A percentile compares a stretch with the other conserved stretches of the same genome.
Conservation (phyloP, 495 filamentous ascomycete genomes). For the Penicillium salamii region DNA sequence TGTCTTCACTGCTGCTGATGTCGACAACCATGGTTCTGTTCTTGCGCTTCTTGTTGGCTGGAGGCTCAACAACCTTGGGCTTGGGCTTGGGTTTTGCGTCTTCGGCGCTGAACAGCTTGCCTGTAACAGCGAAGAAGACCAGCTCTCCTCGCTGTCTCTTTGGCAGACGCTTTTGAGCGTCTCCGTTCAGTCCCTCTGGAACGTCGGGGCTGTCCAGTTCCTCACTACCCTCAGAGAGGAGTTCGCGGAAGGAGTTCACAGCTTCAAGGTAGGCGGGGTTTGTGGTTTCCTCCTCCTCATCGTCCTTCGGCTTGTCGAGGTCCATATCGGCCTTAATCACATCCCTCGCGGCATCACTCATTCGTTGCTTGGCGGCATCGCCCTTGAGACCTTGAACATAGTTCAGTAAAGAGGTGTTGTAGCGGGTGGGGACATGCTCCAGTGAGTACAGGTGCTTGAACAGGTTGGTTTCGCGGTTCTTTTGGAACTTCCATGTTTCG, state of each 20-base stretch:
- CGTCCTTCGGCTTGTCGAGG: slow-evolving; percentile 12
- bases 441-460: slow-evolving; percentile 77
- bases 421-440: slow-evolving; percentile 59
- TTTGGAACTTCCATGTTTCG: slow-evolving; percentile 86
- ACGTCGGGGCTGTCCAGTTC: slow-evolving; percentile 30
- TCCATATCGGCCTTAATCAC: slow-evolving; percentile 47
- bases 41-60: slow-evolving; percentile 55
- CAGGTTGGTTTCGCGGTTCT: slow-evolving; percentile 76
- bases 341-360: slow-evolving; percentile 60
- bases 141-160: slow-evolving; percentile 48
- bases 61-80: slow-evolving; percentile 30
- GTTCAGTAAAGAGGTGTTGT: slow-evolving; percentile 60
- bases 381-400: slow-evolving; percentile 75
- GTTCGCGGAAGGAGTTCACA: slow-evolving; percentile 42
- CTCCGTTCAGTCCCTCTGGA: slow-evolving; percentile 39
- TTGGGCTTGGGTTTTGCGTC: slow-evolving; percentile 28
- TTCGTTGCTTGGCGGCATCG: slow-evolving; percentile 53
- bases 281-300: slow-evolving; percentile 34
- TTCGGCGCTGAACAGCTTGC: slow-evolving; percentile 29
- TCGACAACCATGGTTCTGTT: slow-evolving; percentile 49
- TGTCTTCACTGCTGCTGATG: slow-evolving; percentile 43
- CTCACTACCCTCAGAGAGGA: slow-evolving; percentile 26
- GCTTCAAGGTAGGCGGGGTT: slow-evolving; percentile 53
- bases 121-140: slow-evolving; percentile 41
- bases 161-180: slow-evolving; percentile 34